phyloP scores from a whole-genome alignment of 495 filamentous ascomycete genomes.

The Hypomontagnella submonticulosa region DNA sequence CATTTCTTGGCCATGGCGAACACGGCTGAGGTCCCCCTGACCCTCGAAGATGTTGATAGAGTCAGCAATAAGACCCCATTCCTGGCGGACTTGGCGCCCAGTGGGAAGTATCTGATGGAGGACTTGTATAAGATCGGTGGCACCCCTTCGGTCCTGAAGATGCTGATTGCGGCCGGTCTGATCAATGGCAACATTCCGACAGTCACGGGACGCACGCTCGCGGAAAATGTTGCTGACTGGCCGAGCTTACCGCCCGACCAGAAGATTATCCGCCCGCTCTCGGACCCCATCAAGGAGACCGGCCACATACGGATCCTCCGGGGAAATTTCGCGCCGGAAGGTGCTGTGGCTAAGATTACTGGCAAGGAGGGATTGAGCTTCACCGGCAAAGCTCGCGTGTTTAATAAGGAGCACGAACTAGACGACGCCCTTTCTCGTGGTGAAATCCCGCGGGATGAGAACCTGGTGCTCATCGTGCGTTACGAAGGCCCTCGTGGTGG shows the following conservation, averaged over 20 bases:
- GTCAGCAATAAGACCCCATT: constrained; percentile 91
- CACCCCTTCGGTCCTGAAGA: constrained; percentile 90
- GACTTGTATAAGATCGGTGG: constrained; percentile 96
- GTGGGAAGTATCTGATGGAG: constrained; percentile 90
- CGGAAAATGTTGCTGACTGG: constrained; percentile 85
- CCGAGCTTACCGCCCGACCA: constrained; percentile 84
- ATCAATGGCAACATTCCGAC: constrained; percentile 87
- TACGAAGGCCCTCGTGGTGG: constrained; percentile 97
- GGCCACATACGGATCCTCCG: constrained; percentile 91
- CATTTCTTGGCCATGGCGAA: constrained; percentile 96
- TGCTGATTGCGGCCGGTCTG: constrained; percentile 82
- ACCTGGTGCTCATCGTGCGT: constrained; percentile 91
- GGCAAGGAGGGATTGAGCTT: constrained; percentile 92
- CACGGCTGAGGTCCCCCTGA: constrained; percentile 84
- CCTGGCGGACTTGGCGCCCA: constrained; percentile 91
- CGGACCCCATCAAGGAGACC: constrained; percentile 85
- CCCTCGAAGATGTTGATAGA: constrained; percentile 87
- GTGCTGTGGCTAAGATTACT: constrained; percentile 97
- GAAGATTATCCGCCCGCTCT: constrained; percentile 82
- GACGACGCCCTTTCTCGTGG: constrained; percentile 78
- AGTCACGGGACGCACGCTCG: constrained; percentile 91
- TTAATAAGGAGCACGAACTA: constrained; percentile 86
- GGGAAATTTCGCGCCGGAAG: constrained; percentile 91
- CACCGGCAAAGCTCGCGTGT: constrained; percentile 85
- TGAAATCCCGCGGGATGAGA: constrained; percentile 73